phyloP scores from a whole-genome alignment of 2,329 filamentous ascomycete species.

The Elsinoe ampelina region DNA sequence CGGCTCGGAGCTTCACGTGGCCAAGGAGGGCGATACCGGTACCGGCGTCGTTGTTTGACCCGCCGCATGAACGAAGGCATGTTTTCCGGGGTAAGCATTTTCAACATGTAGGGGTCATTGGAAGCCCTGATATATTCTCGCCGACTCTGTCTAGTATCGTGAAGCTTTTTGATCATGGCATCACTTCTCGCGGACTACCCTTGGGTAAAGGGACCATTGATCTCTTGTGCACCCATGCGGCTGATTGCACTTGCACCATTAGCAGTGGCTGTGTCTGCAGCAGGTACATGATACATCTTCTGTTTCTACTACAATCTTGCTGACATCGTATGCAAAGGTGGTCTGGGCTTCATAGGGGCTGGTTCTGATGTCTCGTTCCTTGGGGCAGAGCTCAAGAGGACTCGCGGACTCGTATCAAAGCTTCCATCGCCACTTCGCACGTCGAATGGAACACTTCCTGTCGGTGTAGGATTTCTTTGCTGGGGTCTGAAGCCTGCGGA shows the following conservation, averaged over 20 bases:
- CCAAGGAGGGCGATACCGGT: too few species aligned
- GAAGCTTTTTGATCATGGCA: not conserved
- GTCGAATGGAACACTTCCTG: constrained; percentile 30
- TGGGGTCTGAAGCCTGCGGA: constrained; percentile 34
- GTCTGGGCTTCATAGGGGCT: constrained; percentile 35
- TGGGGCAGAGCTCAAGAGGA: constrained; percentile 20
- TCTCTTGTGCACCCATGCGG: constrained; percentile 61
- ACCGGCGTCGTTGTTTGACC: too few species aligned
- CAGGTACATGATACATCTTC: constrained; percentile 25
- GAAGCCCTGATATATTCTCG: too few species aligned
- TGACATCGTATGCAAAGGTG: constrained; percentile 22
- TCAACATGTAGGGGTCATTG: too few species aligned
- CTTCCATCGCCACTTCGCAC: constrained; percentile 8
- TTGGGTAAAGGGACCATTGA: constrained; percentile 50
- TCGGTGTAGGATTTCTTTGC: constrained; percentile 55
- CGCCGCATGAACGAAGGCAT: too few species aligned
- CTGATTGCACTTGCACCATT: constrained; percentile 49
- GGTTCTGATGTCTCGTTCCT: constrained; percentile 30
- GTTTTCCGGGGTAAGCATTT: too few species aligned
- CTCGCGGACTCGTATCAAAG: constrained; percentile 19
- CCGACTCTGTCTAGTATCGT: too few species aligned
- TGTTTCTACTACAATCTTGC: not conserved
- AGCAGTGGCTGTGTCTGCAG: constrained; percentile 50
- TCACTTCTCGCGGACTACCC: constrained; percentile 39
- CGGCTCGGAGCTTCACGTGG: too few species aligned